Base-by-base conservation (phyloP, 1,284 basidiomycete species). In the Leccinum solheimii region DNA sequence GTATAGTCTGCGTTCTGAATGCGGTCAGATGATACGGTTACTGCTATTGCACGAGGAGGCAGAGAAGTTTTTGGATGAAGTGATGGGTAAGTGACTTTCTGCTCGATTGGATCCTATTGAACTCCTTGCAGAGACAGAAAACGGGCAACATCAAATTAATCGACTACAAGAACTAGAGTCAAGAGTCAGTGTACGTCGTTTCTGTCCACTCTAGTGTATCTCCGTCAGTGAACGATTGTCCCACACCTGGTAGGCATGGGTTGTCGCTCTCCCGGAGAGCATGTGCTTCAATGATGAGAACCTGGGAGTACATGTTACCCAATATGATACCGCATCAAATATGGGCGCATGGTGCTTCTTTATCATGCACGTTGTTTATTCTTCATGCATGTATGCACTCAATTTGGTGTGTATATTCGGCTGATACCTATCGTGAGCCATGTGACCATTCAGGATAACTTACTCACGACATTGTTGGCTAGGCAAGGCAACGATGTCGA, bases 311-410 rank as follows among this genome's bases (percentile, higher is more conserved):
- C 89, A 92, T 66, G 76, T 85, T 65, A 82, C 83, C 9, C 89
- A 91, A 82, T 87, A 91, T 68, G 88, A 90, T 69, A 91, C 89
- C 10, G 83, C 83, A 66, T 87, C 87, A 3, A 91, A 89, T 66
- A 83, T 81, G 19, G 86, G 88, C 55, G 88, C 89, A 10, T 92
- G 90, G 91, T 87, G 85, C 67, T 92, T 83, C 74, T 88, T 83
- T 65, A 80, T 81, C 69, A 87, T 91, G 79, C 90, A 92, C 70
- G 79, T 85, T 40, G 76, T 87, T 64, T 83, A 91, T 66, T 85
- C 87, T 43, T 86, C 86, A 59, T 84, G 83, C 66, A 78, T 81
- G 34, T 77, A 91, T 57, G 86, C 83, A n/a, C 71, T 91, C 34
- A 81, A 83, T 65, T 79, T 82, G 71, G 90, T 90, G 67, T 75